Conservation (phyloP, 31 red algal species). For the Endocladia muricata region DNA sequence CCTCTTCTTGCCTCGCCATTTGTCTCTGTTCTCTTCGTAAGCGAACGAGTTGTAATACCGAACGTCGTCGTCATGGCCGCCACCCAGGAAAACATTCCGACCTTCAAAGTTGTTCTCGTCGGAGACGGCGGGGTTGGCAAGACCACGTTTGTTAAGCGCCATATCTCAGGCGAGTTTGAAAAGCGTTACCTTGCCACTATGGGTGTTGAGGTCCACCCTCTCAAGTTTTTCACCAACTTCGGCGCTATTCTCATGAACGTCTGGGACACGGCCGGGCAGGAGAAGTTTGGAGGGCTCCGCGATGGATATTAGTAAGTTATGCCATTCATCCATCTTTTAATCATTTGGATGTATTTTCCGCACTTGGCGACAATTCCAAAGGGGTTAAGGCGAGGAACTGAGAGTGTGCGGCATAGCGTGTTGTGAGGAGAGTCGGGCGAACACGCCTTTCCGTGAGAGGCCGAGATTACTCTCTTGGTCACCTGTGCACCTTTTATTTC, state of each 20-base stretch:
- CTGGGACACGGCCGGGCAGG: constrained; percentile 99
- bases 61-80: constrained; percentile 31
- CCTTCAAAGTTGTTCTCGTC: constrained; percentile 99
- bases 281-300: constrained; percentile 98
- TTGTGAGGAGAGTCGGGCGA: too few species aligned
- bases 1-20: too few species aligned
- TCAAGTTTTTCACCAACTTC: constrained; percentile 99
- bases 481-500: too few species aligned
- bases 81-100: constrained; percentile 52
- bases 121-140: constrained; percentile 99
- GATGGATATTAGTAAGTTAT: constrained; percentile 99
- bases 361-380: too few species aligned
- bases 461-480: too few species aligned
- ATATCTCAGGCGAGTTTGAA: constrained; percentile 99
- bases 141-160: constrained; percentile 99
- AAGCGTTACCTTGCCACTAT: constrained; percentile 98
- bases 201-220: constrained; percentile 98
- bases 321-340: background rate
- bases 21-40: too few species aligned
- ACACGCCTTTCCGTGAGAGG: too few species aligned
- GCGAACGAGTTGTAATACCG: too few species aligned
- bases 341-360: too few species aligned
- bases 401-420: too few species aligned
- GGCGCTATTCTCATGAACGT: constrained; percentile 98
- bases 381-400: too few species aligned